Base-by-base conservation (phyloP, 768 basidiomycete genomes). In the Omphalotus guepiniiformis region DNA sequence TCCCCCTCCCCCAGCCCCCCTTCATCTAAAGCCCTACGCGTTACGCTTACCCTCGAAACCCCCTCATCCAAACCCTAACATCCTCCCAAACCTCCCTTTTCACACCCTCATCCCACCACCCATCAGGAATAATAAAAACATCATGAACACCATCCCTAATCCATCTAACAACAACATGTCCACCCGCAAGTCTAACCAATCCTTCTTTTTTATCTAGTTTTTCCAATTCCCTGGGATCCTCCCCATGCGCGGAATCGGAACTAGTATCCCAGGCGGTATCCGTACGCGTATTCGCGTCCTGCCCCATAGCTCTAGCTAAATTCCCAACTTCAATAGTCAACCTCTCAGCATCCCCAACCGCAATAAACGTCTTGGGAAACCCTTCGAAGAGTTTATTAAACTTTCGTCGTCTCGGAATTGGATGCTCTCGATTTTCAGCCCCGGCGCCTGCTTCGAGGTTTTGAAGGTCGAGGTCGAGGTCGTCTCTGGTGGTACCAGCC, bases 341-440 rank as follows among this genome's bases (percentile, higher is more conserved):
- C 48, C 76, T 63, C 63, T 79, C 78, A 30, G 74, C 75, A 50
- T 76, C 74, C 3, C 78, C 78, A 26, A 72, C 66, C 18, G 76
- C 67, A 41, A 78, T 62, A 36, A 75, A 60, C 19, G 71, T 61
- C 37, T 59, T 63, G 27, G 77, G 73, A 48, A 78, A 79, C 25
- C 62, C 66, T 21, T 61, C 66, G 55, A 79, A 78, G 15, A 79
- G 62, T 29, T 61, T 64, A 19, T 66, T 60, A 43, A 69, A 71
- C 37, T 61, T 55, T 34, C 65, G 66, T 12, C 51, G 54, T 45
- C 43, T 36, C 6, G 18, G 37, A 19, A 39, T 39, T 3, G 49
- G 38, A 6, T 45, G 43, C 8, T 42, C 49, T 21, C 42, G 22
- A 23, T 45, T 40, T 56, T 54, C 48, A 61, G 55, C 44, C 53